phyloP scores from a whole-genome alignment of 257 asterid genomes.

The Apocynum venetum region DNA sequence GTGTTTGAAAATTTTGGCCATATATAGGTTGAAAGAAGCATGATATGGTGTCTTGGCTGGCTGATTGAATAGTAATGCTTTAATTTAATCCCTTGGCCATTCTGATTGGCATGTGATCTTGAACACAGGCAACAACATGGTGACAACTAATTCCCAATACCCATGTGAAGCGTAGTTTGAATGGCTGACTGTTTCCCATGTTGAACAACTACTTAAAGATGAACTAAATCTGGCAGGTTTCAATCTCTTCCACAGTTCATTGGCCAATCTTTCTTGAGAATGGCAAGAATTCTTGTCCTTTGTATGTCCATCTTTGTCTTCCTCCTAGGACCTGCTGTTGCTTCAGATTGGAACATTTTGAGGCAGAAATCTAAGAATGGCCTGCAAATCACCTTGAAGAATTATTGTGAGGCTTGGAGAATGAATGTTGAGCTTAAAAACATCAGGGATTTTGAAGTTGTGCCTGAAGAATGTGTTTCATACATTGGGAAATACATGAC shows the following conservation, averaged over 20 bases:
- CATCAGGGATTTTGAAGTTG: conserved; percentile 44
- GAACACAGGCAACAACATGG: conserved; percentile 12
- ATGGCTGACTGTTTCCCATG: not conserved
- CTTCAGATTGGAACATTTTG: conserved; percentile 66
- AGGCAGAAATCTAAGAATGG: conserved; percentile 32
- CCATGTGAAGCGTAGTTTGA: conserved; percentile 29
- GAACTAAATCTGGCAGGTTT: not conserved
- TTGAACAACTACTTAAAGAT: conserved; percentile 14
- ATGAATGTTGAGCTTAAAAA: conserved; percentile 75
- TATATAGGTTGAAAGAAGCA: too few relatives aligned
- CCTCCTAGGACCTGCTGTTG: conserved; percentile 31
- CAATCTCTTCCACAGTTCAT: not conserved
- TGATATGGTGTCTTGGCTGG: not conserved
- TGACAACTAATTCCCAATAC: conserved; percentile 24
- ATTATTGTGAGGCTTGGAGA: conserved; percentile 78
- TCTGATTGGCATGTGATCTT: conserved; percentile 10
- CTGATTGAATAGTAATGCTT: not conserved
- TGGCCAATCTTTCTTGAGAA: conserved; percentile 8
- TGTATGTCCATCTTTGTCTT: conserved; percentile 24
- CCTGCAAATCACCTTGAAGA: conserved; percentile 51
- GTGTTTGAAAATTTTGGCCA: too few relatives aligned
- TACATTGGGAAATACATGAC: conserved; percentile 61
- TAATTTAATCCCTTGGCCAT: conserved; percentile 15
- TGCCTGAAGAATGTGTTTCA: conserved; percentile 65
- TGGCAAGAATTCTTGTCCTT: conserved; percentile 32